Evolutionary conservation across 805 yeast species (phyloP).

Genomic region (Yarrowia sp.): DNA sequence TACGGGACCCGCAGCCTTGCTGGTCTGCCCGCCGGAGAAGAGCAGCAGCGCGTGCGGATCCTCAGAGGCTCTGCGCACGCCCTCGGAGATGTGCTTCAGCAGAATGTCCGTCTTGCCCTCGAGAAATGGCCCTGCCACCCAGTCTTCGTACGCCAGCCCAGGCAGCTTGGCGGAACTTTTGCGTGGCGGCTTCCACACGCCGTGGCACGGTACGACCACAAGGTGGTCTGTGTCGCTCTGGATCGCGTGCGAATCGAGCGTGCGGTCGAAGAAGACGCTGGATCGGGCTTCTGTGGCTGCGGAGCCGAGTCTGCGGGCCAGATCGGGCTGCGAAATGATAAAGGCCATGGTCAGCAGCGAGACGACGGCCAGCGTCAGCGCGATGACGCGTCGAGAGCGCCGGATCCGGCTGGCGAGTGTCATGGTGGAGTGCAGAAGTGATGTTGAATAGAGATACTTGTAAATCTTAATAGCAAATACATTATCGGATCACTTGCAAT

Average conservation of each 20-base stretch:
- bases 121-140: conserved; percentile 5
- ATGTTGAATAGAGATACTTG: background rate
- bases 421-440: background rate
- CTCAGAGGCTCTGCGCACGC: background rate
- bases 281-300: background rate
- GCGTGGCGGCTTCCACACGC: conserved; percentile 6
- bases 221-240: conserved; percentile 7
- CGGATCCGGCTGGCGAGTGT: background rate
- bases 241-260: background rate
- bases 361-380: background rate
- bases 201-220: conserved; percentile 20
- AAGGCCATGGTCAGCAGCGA: conserved; percentile 10
- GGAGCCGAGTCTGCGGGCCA: background rate
- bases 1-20: background rate
- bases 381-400: conserved; percentile 5
- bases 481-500: too few relatives aligned
- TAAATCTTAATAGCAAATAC: too few relatives aligned
- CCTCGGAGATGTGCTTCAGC: conserved; percentile 11
- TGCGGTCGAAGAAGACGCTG: background rate
- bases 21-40: conserved; percentile 24
- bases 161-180: background rate
- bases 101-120: conserved; percentile 14
- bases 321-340: background rate
- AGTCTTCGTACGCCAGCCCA: conserved; percentile 5
- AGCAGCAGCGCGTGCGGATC: background rate